Percentiles rank a stretch among this genome's conserved stretches.
Conservation (phyloP, 768 basidiomycete genomes). For the Termitomyces sp. region DNA sequence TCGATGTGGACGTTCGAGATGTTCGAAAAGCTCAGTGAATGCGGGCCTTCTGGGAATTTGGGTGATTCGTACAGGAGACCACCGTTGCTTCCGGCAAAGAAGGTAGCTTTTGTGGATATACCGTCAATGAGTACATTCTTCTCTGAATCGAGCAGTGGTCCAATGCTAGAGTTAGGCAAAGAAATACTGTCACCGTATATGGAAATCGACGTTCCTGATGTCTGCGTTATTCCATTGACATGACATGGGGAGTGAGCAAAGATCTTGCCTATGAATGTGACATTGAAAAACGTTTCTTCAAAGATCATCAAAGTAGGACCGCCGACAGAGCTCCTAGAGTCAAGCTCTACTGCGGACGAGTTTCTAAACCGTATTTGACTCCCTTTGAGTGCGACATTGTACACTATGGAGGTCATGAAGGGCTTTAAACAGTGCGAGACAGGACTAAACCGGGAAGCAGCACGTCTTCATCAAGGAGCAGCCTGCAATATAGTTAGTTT, state of each 20-base stretch:
- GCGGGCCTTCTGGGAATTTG: neutral
- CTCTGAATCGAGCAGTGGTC: neutral
- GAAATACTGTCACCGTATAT: slow-evolving; percentile 1
- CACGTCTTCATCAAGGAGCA: slow-evolving; percentile 1
- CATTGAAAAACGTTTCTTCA: neutral
- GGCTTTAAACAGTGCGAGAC: neutral
- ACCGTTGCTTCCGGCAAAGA: neutral
- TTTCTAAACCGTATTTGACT: neutral
- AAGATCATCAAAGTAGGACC: neutral
- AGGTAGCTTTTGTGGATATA: neutral
- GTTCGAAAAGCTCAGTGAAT: neutral
- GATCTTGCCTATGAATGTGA: slow-evolving; percentile 1
- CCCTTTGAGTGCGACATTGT: neutral
- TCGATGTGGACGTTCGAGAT: neutral
- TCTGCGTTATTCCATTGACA: neutral
- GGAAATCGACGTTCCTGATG: neutral
- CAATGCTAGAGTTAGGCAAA: neutral
- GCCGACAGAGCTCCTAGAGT: neutral
- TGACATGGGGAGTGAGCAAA: neutral
- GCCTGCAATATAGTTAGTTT: neutral
- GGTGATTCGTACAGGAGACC: neutral
- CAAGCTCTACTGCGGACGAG: neutral
- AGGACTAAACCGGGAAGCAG: neutral
- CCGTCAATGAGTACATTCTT: neutral
- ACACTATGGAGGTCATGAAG: slow-evolving; percentile 1